Base-by-base conservation (phyloP, 2,329 filamentous ascomycete genomes). In the Fusarium hostae region DNA sequence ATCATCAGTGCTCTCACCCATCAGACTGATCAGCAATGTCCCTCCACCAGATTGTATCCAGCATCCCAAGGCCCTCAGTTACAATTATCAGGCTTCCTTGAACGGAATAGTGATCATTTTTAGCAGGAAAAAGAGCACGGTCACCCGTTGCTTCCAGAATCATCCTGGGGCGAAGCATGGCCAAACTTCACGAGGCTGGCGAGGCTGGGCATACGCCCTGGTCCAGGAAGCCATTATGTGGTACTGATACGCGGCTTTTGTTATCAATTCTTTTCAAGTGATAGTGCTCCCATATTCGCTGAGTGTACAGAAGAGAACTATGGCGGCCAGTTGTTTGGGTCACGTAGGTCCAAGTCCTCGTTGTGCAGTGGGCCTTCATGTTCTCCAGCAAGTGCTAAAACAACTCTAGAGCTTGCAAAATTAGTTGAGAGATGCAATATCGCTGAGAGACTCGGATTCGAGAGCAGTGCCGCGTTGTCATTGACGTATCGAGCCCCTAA, bases 401-500 rank as follows among this genome's bases (percentile, higher is more conserved):
- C 7, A 1, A 34, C 41, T 22, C 34, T 39, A 0, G 20, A 56
- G 9, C 52, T 59, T 2, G 15, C n/a, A 16, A 50, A 32, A 13
- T 34, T 52, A 26, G 5, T 63, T 63, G 20, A 68, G 59, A 70
- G 26, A 9, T 59, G 63, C 4, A 68, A 34, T 13, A 70, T 16
- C 43, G 26, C 10, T 67, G 22, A 1, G 61, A n/a, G 12, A 40
- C 63, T 3, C 59, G 40, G 5, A 70, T 40, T 16, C 67, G 51
- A 9, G 51, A 54, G 48, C 65, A 66, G 18, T 56, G 63, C 2
- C 66, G 48, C 4, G 40, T 55, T 12, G 54, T 57, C 58, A 66
- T 69, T 6, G 54, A 66, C 9, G 66, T 54, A 5, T 69, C 68
- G 6, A 63, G 61, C 2, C 68, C 43, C 18, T 71, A 58, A 15